Conservation (phyloP, 768 basidiomycete genomes). For the Postia placenta region DNA sequence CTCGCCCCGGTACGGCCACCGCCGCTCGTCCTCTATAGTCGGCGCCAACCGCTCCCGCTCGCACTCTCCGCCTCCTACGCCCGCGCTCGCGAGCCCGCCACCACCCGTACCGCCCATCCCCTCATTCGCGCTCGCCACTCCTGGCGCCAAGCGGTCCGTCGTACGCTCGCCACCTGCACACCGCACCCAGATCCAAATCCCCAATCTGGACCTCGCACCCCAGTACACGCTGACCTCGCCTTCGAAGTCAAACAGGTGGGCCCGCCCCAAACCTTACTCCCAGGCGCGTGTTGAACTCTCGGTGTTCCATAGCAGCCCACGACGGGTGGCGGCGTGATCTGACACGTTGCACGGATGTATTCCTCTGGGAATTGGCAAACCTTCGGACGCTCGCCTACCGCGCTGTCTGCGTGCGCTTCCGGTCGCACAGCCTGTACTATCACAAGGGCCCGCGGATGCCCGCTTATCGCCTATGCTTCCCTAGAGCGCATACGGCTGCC, state of each 20-base stretch:
- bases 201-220: slow-evolving; percentile 18
- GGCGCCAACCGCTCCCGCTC: slow-evolving; percentile 30
- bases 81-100: slow-evolving; percentile 34
- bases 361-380: not conserved
- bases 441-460: not conserved
- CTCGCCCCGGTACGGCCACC: slow-evolving; percentile 10
- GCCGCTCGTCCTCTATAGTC: slow-evolving; percentile 21
- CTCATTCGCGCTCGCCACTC: slow-evolving; percentile 31
- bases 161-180: slow-evolving; percentile 14
- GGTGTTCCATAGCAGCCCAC: slow-evolving; percentile 4
- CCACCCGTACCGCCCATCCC: slow-evolving; percentile 58
- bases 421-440: too few relatives aligned
- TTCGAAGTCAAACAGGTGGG: slow-evolving; percentile 7
- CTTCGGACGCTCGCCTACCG: too few relatives aligned
- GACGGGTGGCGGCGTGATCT: slow-evolving; percentile 1
- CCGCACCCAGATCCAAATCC: slow-evolving; percentile 12
- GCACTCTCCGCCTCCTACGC: slow-evolving; percentile 47
- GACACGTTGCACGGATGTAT: not conserved
- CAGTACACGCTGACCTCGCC: slow-evolving; percentile 7
- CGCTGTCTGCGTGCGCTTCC: too few relatives aligned
- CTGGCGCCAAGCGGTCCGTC: slow-evolving; percentile 28
- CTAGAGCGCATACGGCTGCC: too few relatives aligned
- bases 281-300: not conserved
- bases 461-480: not conserved
- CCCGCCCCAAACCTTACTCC: not conserved